Percentiles rank a stretch among this genome's conserved stretches.
Evolutionary conservation across 345 rosid species (phyloP).

Genomic region (Salix suchowensis): DNA sequence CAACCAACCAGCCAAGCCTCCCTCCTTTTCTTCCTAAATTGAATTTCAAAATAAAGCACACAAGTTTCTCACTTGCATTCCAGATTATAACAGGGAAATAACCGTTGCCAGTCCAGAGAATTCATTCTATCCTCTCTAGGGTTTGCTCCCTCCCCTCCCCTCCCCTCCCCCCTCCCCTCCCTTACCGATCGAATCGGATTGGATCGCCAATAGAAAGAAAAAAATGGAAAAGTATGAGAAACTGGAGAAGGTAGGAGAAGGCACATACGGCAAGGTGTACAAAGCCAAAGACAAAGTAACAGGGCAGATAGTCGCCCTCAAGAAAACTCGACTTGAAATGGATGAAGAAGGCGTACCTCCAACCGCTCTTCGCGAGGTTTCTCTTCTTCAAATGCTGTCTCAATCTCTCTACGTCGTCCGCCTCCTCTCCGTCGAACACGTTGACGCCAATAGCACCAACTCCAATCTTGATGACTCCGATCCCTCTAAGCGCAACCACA

Average conservation of each 20-base stretch:
- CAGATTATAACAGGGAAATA: not conserved
- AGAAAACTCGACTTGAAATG: conserved; percentile 88
- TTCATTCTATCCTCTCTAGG: not conserved
- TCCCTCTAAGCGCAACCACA: not conserved
- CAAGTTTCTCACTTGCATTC: not conserved
- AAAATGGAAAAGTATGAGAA: conserved; percentile 94
- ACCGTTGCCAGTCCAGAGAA: not conserved
- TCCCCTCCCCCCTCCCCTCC: no score
- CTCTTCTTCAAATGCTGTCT: conserved; percentile 88
- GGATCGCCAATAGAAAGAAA: not conserved
- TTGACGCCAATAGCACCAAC: conserved; percentile 30
- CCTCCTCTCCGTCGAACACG: conserved; percentile 85
- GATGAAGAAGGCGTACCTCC: conserved; percentile 99
- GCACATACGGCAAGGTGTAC: conserved; percentile 93
- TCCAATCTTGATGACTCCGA: not conserved
- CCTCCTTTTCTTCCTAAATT: not conserved
- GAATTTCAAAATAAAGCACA: not conserved
- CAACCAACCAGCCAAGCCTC: not conserved
- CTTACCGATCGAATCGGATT: no score
- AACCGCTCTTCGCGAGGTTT: conserved; percentile 90
- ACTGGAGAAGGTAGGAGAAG: conserved; percentile 94
- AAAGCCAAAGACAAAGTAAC: conserved; percentile 77
- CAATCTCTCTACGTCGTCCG: conserved; percentile 85
- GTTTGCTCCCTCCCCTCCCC: not conserved
- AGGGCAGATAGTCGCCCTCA: conserved; percentile 81